phyloP scores from a whole-genome alignment of 345 rosid species.

The Erysimum cheiranthoides region DNA sequence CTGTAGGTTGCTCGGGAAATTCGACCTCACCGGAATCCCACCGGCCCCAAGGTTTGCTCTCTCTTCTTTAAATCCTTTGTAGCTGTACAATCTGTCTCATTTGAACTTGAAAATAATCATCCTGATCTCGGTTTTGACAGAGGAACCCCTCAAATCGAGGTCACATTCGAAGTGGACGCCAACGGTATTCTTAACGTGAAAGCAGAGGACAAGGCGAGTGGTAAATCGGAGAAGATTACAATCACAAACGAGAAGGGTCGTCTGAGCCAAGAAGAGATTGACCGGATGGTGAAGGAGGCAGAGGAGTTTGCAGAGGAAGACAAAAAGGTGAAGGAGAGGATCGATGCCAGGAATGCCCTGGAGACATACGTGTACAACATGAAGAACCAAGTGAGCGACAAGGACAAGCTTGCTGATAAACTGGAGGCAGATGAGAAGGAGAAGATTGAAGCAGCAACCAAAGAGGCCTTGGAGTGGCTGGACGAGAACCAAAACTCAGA shows the following conservation, averaged over 20 bases:
- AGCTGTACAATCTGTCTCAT: background rate
- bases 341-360: slow-evolving; percentile 85
- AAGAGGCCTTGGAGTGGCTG: slow-evolving; percentile 95
- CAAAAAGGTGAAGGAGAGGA: slow-evolving; percentile 53
- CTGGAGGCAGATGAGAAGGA: slow-evolving; percentile 90
- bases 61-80: background rate
- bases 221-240: slow-evolving; percentile 47
- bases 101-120: background rate
- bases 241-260: slow-evolving; percentile 47
- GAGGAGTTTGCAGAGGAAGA: slow-evolving; percentile 50
- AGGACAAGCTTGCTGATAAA: slow-evolving; percentile 95
- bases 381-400: slow-evolving; percentile 95
- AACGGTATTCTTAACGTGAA: slow-evolving; percentile 48
- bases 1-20: slow-evolving; percentile 48
- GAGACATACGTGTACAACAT: slow-evolving; percentile 92
- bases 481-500: slow-evolving; percentile 90
- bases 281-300: slow-evolving; percentile 46
- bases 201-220: slow-evolving; percentile 51
- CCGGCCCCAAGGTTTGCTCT: slow-evolving; percentile 49
- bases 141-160: slow-evolving; percentile 49
- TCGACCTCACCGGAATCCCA: slow-evolving; percentile 48
- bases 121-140: slow-evolving; percentile 6
- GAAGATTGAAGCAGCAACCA: slow-evolving; percentile 74
- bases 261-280: slow-evolving; percentile 44
- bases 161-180: slow-evolving; percentile 50